Evolutionary conservation across 2,329 filamentous ascomycete species (phyloP).

Genomic region (Cladophialophora yegresii): DNA sequence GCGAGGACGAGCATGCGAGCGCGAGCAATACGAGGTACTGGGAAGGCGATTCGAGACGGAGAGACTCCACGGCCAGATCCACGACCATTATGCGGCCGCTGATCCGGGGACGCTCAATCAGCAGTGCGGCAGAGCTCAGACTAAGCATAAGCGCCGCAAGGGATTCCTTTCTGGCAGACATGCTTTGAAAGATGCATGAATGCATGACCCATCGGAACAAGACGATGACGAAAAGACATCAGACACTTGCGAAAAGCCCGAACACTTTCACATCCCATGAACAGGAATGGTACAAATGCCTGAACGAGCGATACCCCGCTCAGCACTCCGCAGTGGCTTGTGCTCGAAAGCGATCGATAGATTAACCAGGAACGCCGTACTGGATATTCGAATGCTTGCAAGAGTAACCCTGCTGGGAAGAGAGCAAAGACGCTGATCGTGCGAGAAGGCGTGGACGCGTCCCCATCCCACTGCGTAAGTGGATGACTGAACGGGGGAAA

Average conservation of each 20-base stretch:
- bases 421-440: neutral
- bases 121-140: neutral
- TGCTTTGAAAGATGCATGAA: neutral
- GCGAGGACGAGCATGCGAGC: neutral
- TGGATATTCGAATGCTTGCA: neutral
- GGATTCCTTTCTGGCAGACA: neutral
- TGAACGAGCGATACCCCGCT: neutral
- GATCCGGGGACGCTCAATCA: neutral
- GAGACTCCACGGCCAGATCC: slow-evolving; percentile 15
- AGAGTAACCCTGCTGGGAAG: neutral
- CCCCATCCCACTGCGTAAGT: slow-evolving; percentile 1
- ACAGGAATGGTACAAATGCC: neutral
- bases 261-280: neutral
- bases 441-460: neutral
- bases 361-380: neutral
- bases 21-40: neutral
- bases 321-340: neutral
- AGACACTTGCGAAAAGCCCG: neutral
- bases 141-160: neutral
- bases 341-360: neutral
- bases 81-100: neutral
- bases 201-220: neutral
- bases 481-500: slow-evolving; percentile 6
- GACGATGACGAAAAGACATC: neutral
- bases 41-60: slow-evolving; percentile 1